Percentiles rank a stretch among this genome's conserved stretches.
Conservation (phyloP, 2,329 filamentous ascomycete species). For the Aspergillus floridensis region DNA sequence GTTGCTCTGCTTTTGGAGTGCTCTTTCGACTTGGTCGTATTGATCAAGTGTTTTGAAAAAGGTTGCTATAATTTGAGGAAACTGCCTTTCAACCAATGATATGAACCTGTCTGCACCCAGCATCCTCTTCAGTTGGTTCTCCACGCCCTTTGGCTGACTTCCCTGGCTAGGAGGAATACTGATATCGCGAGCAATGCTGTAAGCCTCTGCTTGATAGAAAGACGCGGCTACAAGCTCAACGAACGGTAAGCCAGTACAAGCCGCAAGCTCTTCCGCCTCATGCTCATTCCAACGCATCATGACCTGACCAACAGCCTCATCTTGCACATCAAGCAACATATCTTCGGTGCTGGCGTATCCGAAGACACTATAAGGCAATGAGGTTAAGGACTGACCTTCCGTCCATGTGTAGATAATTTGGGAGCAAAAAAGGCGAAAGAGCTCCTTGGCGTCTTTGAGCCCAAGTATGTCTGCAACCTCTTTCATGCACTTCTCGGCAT, state of each 20-base stretch:
- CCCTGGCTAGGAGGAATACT: conserved; percentile 44
- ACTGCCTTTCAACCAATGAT: conserved; percentile 63
- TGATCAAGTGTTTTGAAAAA: conserved; percentile 77
- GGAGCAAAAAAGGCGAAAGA: conserved; percentile 82
- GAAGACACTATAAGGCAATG: conserved; percentile 83
- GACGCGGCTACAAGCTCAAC: conserved; percentile 61
- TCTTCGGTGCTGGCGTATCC: conserved; percentile 68
- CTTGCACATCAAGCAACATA: conserved; percentile 67
- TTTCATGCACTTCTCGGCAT: conserved; percentile 70
- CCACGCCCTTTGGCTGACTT: conserved; percentile 54
- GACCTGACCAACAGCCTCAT: conserved; percentile 76
- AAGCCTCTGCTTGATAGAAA: conserved; percentile 78
- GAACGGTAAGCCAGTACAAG: conserved; percentile 54
- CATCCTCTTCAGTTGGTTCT: conserved; percentile 65
- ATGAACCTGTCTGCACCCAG: conserved; percentile 67
- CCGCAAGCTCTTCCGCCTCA: conserved; percentile 60
- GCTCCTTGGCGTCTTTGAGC: conserved; percentile 62
- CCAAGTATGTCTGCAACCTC: conserved; percentile 64
- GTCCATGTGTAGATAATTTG: conserved; percentile 93
- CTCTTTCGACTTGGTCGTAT: conserved; percentile 69
- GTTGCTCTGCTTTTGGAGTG: conserved; percentile 58
- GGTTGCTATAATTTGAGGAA: conserved; percentile 72
- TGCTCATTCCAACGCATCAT: conserved; percentile 74
- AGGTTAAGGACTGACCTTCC: conserved; percentile 61
- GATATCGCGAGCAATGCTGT: conserved; percentile 77